Evolutionary conservation across 2,329 filamentous ascomycete species (phyloP), one percentile per base, ranked within the genome.

Genomic region (Fusarium nodosum): DNA sequence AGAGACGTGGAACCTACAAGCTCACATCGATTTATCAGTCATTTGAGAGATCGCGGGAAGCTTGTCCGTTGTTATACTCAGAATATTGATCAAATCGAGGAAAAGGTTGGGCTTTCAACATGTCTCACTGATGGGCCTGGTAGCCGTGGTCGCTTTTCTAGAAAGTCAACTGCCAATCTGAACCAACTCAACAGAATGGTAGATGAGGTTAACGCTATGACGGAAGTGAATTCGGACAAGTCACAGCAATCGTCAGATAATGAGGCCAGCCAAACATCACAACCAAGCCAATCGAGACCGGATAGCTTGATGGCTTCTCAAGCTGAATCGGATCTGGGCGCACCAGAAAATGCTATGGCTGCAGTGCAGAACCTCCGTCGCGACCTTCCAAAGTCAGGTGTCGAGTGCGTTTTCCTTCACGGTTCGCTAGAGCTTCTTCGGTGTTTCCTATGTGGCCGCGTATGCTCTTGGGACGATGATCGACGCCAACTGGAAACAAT

Each of bases 71-170:
- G 90, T 72, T 93, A 93, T 72, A 93, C 90, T 0, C 90, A 93
- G 71, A 93, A 93, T 68, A 93, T 93, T 68, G 90, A 93, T 70
- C 88, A 89, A 65, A 87, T 93, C 9, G 91, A 93, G 75, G 88
- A 90, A 73, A 88, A 90, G 59, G 89, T 91, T 44, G 90, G 90
- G 5, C 81, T 93, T 5, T 87, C 85, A 18, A 91, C 89, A 0
- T 85, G 89, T 56, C 81, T 93, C 11, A 79, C 82, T 13, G 82
- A 86, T 33, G 90, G 90, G 0, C 86, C 88, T 2, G 91, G 90
- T 2, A 88, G 84, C 69, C 84, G 86, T 41, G 84, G 86, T 13
- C 82, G 88, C 3, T 90, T 90, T 71, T 88, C 86, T 47, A 83
- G 84, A 67, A 83, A 81, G 63, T 82, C 81, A 46, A 80, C 74